Evolutionary conservation across 1,139 yeast species (phyloP).

Genomic region (Saccharomyces hybrid): DNA sequence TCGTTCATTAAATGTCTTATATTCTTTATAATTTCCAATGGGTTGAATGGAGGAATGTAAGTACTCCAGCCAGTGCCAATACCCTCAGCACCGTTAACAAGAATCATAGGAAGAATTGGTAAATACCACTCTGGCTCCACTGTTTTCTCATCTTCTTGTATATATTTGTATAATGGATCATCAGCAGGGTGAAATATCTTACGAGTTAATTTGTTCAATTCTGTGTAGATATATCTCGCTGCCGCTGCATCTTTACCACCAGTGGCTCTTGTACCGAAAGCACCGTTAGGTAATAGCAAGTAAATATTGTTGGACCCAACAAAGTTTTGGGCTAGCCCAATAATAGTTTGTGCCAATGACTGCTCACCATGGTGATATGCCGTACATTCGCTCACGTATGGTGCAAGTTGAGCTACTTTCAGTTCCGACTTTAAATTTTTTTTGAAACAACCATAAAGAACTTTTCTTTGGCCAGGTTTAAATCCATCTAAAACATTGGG

Average conservation of each 20-base stretch:
- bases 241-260: constrained; percentile 99
- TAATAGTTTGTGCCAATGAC: constrained; percentile 80
- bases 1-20: constrained; percentile 66
- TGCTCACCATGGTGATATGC: constrained; percentile 96
- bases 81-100: constrained; percentile 96
- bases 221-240: constrained; percentile 93
- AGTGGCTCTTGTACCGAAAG: constrained; percentile 92
- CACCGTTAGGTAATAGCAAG: constrained; percentile 83
- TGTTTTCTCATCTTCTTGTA: constrained; percentile 88
- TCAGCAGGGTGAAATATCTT: constrained; percentile 74
- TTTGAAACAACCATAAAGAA: constrained; percentile 80
- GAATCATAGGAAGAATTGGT: constrained; percentile 85
- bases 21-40: constrained; percentile 71
- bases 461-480: constrained; percentile 96
- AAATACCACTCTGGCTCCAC: constrained; percentile 96
- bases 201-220: constrained; percentile 66
- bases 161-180: constrained; percentile 66
- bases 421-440: constrained; percentile 71
- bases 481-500: constrained; percentile 93
- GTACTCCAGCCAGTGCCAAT: constrained; percentile 99
- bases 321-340: constrained; percentile 91
- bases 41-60: constrained; percentile 83
- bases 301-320: constrained; percentile 90
- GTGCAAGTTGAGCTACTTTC: constrained; percentile 87
- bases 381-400: constrained; percentile 82